A percentile compares a stretch with the other conserved stretches of the same genome.
Evolutionary conservation across 2,329 filamentous ascomycete genomes (phyloP).

Genomic region (Sporothrix brasiliensis): DNA sequence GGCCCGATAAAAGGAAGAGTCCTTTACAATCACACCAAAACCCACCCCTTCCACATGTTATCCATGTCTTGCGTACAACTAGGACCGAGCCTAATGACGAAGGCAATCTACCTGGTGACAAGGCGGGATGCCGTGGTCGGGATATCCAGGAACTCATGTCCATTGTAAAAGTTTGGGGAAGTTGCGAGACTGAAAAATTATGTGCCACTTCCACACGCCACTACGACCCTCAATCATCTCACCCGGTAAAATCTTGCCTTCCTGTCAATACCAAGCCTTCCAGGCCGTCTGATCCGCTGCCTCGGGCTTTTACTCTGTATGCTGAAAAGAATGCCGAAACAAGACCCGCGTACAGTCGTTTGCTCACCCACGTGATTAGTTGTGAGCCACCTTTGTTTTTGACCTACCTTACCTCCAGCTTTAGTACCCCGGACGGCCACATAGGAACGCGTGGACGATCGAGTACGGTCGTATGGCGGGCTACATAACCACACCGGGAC

Average conservation of each 20-base stretch:
- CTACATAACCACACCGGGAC: not conserved
- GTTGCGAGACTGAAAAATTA: not conserved
- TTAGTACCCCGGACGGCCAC: too few species aligned
- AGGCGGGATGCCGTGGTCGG: not conserved
- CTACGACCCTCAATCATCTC: not conserved
- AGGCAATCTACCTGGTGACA: not conserved
- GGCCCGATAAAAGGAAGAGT: not conserved
- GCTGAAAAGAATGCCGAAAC: too few species aligned
- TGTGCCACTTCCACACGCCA: not conserved
- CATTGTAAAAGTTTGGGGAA: not conserved
- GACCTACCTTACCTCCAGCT: too few species aligned
- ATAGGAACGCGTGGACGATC: not conserved
- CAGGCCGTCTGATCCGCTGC: too few species aligned
- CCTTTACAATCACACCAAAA: too few species aligned
- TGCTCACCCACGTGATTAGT: too few species aligned
- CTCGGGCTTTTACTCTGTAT: too few species aligned
- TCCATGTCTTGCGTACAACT: not conserved
- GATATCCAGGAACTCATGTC: not conserved
- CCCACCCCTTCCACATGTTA: not conserved
- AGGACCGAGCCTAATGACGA: constrained; percentile 8
- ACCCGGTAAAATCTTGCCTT: not conserved
- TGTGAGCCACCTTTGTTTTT: too few species aligned
- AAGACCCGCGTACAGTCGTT: too few species aligned
- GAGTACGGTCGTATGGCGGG: not conserved
- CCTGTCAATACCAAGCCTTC: too few species aligned